Conservation (phyloP, 257 asterid species). For the Scutellaria barbata region DNA sequence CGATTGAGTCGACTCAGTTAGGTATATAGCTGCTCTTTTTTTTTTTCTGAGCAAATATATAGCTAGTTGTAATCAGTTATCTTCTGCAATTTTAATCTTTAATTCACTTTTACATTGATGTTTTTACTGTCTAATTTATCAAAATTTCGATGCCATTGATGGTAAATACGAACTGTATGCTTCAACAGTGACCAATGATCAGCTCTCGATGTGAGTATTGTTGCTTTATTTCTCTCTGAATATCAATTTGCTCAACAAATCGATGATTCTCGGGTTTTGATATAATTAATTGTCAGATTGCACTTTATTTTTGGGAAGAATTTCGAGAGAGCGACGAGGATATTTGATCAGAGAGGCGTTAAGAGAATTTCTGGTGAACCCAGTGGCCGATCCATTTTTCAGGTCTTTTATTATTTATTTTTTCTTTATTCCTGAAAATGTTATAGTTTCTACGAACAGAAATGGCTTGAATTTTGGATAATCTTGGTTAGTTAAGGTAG, state of each 20-base stretch:
- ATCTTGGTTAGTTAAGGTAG: slow-evolving; percentile 50
- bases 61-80: neutral
- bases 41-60: too few species aligned
- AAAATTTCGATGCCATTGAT: slow-evolving; percentile 8
- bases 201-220: slow-evolving; percentile 72
- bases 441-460: too few species aligned
- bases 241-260: neutral
- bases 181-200: slow-evolving; percentile 78
- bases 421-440: neutral
- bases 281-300: slow-evolving; percentile 50
- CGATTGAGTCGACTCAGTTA: slow-evolving; percentile 64
- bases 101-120: neutral
- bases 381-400: slow-evolving; percentile 80
- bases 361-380: slow-evolving; percentile 74
- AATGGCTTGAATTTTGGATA: neutral
- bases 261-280: neutral
- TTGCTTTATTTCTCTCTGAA: neutral
- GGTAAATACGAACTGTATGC: slow-evolving; percentile 21
- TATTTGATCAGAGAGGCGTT: slow-evolving; percentile 82
- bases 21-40: slow-evolving; percentile 40
- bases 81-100: neutral
- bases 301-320: slow-evolving; percentile 84
- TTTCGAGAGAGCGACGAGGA: slow-evolving; percentile 79
- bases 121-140: neutral
- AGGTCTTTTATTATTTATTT: slow-evolving; percentile 44